Conservation (phyloP, 2,329 filamentous ascomycete genomes). For the Trichoderma aggressivum region DNA sequence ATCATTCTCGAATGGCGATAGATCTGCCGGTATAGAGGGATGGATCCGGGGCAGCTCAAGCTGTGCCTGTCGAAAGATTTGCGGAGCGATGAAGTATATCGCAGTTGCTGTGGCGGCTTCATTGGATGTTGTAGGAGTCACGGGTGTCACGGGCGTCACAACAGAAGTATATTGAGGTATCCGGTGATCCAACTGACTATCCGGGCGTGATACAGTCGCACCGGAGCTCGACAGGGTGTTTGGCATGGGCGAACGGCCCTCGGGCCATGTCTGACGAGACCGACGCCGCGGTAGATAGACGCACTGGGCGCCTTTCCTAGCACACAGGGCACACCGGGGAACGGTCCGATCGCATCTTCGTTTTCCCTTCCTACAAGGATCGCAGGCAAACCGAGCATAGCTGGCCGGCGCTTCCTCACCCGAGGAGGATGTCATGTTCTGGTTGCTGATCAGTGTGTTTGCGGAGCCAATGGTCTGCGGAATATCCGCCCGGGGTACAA, state of each 20-base stretch:
- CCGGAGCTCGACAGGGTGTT: not conserved
- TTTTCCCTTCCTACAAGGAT: not conserved
- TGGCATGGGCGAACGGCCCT: not conserved
- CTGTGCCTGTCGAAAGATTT: not conserved
- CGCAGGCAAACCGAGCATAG: not conserved
- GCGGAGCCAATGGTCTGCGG: not conserved
- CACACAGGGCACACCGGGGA: not conserved
- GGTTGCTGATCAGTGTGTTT: not conserved
- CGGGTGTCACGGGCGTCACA: not conserved
- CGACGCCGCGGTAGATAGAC: not conserved
- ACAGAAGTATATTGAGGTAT: not conserved
- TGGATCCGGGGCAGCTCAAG: not conserved
- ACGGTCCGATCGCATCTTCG: not conserved
- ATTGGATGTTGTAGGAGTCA: not conserved
- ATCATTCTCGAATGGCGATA: not conserved
- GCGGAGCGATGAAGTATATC: not conserved
- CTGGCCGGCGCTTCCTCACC: not conserved
- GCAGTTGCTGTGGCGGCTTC: not conserved
- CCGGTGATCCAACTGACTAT: not conserved
- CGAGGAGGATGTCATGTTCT: not conserved
- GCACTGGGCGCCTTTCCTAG: not conserved
- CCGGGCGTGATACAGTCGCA: not conserved
- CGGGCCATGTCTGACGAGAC: not conserved
- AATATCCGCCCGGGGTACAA: not conserved
- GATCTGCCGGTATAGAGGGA: not conserved